Base-by-base conservation (phyloP, 2,329 filamentous ascomycete species). In the Verticillium alfalfae region DNA sequence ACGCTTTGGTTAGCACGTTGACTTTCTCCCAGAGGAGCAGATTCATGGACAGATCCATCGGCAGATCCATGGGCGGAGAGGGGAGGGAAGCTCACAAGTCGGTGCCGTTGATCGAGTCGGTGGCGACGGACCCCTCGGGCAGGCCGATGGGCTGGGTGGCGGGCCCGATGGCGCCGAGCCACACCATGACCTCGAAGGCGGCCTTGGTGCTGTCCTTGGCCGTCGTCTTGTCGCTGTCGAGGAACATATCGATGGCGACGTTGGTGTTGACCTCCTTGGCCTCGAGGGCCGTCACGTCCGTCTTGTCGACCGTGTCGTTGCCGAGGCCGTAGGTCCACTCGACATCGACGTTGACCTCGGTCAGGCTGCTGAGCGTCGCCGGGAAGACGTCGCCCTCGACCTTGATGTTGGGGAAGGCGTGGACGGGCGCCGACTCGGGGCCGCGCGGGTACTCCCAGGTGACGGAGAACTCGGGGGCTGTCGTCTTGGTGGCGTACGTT, bases 161-260 rank as follows among this genome's bases (percentile, higher is more conserved):
- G 2, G 70, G 16, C 2, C 82, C 83, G 56, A 79, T 79, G 4
- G 73, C 71, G 2, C 76, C 82, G 63, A 86, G 78, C 82, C 81
- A 85, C 39, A 86, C 76, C 82, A 85, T 85, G 71, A 86, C 75
- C 73, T 86, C 84, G 71, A 78, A 81, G 10, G 67, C 66, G 2
- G 84, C 79, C 5, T 73, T 72, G 1, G 69, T 69, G 52, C 75
- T 79, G 69, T 79, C 70, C 54, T 69, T 62, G 0, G 84, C 72
- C 0, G 69, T 76, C 1, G 64, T 67, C 60, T 76, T 68, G 68
- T 83, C 75, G 34, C 66, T 68, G 65, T 84, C 83, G 60, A 85
- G 71, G 71, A 85, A 86, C 78, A 86, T 83, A 73, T 86, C 84
- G 63, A 86, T 74, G 39, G 82, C 83, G 38, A 86, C 82, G 74